phyloP scores from a whole-genome alignment of 1,284 basidiomycete species.

The Lentinula novae-zelandiae region DNA sequence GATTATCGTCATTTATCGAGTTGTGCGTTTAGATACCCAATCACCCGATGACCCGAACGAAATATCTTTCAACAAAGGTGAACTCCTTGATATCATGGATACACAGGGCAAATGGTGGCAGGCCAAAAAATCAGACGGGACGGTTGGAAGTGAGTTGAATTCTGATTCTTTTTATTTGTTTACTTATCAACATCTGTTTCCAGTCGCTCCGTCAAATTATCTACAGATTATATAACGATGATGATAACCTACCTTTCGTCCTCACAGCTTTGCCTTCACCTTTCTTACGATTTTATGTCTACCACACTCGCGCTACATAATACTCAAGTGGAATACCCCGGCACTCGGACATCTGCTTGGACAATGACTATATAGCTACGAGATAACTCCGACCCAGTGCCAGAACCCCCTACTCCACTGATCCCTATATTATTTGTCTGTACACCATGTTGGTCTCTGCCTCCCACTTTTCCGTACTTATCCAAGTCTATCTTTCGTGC shows the following conservation, averaged over 20 bases:
- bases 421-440: conserved; percentile 6
- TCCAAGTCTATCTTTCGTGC: neutral
- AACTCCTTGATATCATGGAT: conserved; percentile 92
- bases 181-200: conserved; percentile 10
- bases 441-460: neutral
- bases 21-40: conserved; percentile 66
- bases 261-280: neutral
- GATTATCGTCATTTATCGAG: conserved; percentile 16
- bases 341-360: neutral
- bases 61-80: conserved; percentile 91
- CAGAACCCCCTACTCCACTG: too few species aligned
- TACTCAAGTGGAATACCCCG: conserved; percentile 7
- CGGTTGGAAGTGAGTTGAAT: conserved; percentile 69
- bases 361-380: too few species aligned
- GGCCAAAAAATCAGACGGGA: conserved; percentile 81
- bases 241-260: neutral
- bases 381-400: too few species aligned
- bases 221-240: conserved; percentile 58
- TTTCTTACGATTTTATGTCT: neutral
- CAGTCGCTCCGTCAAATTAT: conserved; percentile 82
- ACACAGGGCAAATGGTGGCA: conserved; percentile 97
- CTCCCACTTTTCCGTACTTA: neutral
- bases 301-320: conserved; percentile 4
- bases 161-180: conserved; percentile 1
- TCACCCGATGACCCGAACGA: conserved; percentile 95